Conservation (phyloP, 177 flowering plant species). For the Vitis hybrid region DNA sequence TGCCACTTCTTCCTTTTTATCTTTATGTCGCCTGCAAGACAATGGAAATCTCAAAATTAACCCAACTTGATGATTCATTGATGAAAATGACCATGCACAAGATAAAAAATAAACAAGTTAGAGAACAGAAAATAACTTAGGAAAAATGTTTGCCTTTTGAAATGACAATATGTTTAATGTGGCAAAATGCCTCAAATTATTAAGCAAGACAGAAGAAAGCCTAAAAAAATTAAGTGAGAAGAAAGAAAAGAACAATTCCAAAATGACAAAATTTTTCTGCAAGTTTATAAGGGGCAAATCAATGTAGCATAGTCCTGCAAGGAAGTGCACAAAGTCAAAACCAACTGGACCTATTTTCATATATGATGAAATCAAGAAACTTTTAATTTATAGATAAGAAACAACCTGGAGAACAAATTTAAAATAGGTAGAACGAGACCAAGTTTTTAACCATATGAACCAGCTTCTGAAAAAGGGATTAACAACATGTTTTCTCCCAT, state of each 20-base stretch:
- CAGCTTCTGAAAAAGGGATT: slow-evolving; percentile 24
- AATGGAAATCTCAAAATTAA: slow-evolving; percentile 18
- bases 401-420: slow-evolving; percentile 35
- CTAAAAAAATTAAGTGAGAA: too few relatives aligned
- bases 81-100: background rate
- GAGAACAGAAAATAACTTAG: background rate
- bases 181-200: background rate
- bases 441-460: slow-evolving; percentile 4
- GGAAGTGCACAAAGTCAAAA: slow-evolving; percentile 51
- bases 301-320: slow-evolving; percentile 50
- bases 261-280: slow-evolving; percentile 24
- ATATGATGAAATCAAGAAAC: slow-evolving; percentile 13
- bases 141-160: background rate
- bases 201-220: background rate
- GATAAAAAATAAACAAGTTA: background rate
- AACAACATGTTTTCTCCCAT: slow-evolving; percentile 26
- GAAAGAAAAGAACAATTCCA: slow-evolving; percentile 18
- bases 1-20: slow-evolving; percentile 63
- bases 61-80: background rate
- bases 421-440: slow-evolving; percentile 14
- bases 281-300: slow-evolving; percentile 35
- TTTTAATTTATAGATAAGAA: slow-evolving; percentile 14
- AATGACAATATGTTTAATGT: background rate
- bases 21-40: slow-evolving; percentile 64
- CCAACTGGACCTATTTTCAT: slow-evolving; percentile 14